Evolutionary conservation across 2,329 filamentous ascomycete genomes (phyloP).

Genomic region (Botrytis elliptica): DNA sequence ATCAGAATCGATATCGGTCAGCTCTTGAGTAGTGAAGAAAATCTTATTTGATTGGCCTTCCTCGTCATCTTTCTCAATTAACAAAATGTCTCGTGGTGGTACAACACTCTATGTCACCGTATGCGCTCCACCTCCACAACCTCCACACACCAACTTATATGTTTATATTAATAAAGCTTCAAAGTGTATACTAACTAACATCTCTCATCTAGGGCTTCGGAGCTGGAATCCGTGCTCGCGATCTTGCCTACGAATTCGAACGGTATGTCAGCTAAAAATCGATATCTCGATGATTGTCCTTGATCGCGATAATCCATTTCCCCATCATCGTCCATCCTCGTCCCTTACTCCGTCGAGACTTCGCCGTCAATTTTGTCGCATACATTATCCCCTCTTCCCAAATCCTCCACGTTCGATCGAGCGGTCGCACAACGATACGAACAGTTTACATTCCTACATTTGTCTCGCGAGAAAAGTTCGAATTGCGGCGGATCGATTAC

Average conservation of each 20-base stretch:
- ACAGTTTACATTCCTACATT: conserved; percentile 35
- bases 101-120: conserved; percentile 93
- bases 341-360: conserved; percentile 41
- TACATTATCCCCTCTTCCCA: conserved; percentile 38
- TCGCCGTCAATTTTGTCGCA: conserved; percentile 47
- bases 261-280: conserved; percentile 77
- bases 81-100: conserved; percentile 81
- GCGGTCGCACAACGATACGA: conserved; percentile 39
- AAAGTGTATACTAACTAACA: conserved; percentile 22
- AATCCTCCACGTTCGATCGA: conserved; percentile 41
- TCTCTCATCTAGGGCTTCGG: conserved; percentile 68
- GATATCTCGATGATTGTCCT: conserved; percentile 46
- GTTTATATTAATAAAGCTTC: not conserved
- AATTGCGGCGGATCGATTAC: conserved; percentile 34
- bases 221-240: conserved; percentile 96
- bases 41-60: not conserved
- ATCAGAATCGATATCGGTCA: not conserved
- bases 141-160: conserved; percentile 22
- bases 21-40: conserved; percentile 8
- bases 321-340: conserved; percentile 39
- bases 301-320: conserved; percentile 41
- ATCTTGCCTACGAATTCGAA: conserved; percentile 99
- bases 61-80: conserved; percentile 16
- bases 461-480: conserved; percentile 32
- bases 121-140: conserved; percentile 24